Evolutionary conservation across 441 rosid species (phyloP).

Genomic region (Cnidoscolus chayamansa): DNA sequence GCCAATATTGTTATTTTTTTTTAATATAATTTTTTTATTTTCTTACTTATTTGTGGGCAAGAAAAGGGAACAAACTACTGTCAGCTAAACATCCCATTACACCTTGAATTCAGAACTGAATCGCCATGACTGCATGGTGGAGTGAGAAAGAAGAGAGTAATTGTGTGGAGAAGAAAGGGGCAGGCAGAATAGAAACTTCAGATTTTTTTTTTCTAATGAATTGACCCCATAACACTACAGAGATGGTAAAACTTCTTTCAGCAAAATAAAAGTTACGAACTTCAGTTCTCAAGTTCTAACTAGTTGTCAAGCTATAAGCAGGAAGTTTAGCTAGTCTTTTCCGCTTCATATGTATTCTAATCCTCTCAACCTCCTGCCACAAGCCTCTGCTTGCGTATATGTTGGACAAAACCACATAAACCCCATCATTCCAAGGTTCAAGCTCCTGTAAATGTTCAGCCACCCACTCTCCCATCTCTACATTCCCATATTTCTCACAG

Average conservation of each 20-base stretch:
- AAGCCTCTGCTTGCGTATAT: constrained; percentile 63
- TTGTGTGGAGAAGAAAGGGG: too few species aligned
- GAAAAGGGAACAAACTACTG: too few species aligned
- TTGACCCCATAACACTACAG: too few species aligned
- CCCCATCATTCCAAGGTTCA: constrained; percentile 84
- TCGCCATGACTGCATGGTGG: too few species aligned
- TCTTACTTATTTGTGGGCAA: too few species aligned
- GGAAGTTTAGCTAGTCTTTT: constrained; percentile 54
- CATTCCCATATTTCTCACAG: constrained; percentile 74
- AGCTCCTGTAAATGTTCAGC: constrained; percentile 56
- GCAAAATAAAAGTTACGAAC: not conserved
- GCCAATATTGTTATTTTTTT: too few species aligned
- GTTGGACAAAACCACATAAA: constrained; percentile 73
- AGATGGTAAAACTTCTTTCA: not conserved
- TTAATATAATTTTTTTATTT: too few species aligned
- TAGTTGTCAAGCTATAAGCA: constrained; percentile 55
- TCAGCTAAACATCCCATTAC: too few species aligned
- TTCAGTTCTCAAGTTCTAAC: constrained; percentile 20
- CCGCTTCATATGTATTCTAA: constrained; percentile 60
- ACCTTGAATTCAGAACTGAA: too few species aligned
- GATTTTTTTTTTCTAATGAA: too few species aligned
- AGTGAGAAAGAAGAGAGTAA: too few species aligned
- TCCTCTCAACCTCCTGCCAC: constrained; percentile 76
- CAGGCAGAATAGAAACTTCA: too few species aligned
- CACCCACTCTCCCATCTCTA: constrained; percentile 79